Evolutionary conservation across 2,329 filamentous ascomycete genomes (phyloP), one percentile per base, ranked within the genome.

Genomic region (Cadophora luteo-olivacea): DNA sequence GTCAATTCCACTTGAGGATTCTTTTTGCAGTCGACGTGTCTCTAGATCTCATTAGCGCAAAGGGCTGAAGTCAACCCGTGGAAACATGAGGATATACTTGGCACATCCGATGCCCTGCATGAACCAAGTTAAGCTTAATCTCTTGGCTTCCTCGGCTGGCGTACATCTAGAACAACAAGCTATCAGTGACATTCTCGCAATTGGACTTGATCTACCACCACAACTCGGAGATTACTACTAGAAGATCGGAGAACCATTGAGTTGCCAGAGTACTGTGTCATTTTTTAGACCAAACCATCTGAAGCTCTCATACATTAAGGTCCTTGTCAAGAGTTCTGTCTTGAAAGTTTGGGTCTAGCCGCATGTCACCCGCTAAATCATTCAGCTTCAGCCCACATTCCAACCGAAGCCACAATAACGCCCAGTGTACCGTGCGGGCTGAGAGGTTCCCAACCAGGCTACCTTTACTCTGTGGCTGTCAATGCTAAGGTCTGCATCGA

Each of bases 81-180:
- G 52, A 19, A 29, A n/a, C 24, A 3, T 33, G 55, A 57, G 4
- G 33, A 38, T 49, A 33, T 38, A 12, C 55, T 58, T 58, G 55
- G 55, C 33, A 58, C 29, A 36, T 61, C 58, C 58, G 58, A 61
- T 32, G 19, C 12, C 38, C 41, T 61, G 29, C 58, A 61, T 61
- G 45, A 8, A 29, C 29, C 33, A 29, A 64, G 38, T 24, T 54
- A 64, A 64, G 61, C 61, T 64, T 64, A 54, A 64, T 64, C 36
- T 3, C 61, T 64, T 64, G 61, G 61, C 64, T 36, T 24, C 14
- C 61, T 41, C 14, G 16, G 41, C 45, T 33, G 11, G 25, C 57
- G 6, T 19, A 11, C 36, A 14, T 61, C 36, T 36, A 36, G 29
- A 36, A 5, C 29, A 41, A 8, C 36, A 12, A 19, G 22, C 9